These are phyloP conservation scores for Gymnopilus junonius DNA, from an alignment of 768 basidiomycete genomes.

Conservation along the genomic window DNA sequence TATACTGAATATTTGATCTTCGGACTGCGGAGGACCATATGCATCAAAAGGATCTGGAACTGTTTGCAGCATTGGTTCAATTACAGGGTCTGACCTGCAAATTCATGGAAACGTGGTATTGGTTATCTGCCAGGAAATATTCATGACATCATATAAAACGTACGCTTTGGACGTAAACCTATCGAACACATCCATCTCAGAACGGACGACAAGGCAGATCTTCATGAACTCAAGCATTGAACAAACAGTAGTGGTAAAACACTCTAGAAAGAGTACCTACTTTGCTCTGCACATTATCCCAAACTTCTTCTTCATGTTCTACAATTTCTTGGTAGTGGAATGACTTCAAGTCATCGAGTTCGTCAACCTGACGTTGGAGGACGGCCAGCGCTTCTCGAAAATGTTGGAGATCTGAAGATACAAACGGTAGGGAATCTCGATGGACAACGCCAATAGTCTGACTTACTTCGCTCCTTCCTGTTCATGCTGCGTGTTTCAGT, in stretches of 20 bases:
- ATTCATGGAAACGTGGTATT: conserved; percentile 10
- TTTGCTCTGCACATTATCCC: conserved; percentile 90
- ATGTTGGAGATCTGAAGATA: conserved; percentile 72
- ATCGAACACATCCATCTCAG: conserved; percentile 92
- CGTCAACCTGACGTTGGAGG: conserved; percentile 89
- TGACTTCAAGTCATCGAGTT: conserved; percentile 83
- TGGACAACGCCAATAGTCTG: not conserved
- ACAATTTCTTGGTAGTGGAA: conserved; percentile 88
- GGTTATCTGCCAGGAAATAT: not conserved
- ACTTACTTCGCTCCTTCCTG: conserved; percentile 82
- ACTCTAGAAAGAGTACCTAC: conserved; percentile 36
- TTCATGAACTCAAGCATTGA: conserved; percentile 27
- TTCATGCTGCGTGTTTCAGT: conserved; percentile 88
- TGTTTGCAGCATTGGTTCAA: conserved; percentile 89
- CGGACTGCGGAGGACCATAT: conserved; percentile 85
- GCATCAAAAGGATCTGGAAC: conserved; percentile 94
- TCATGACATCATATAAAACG: conserved; percentile 36
- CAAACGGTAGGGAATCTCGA: not conserved
- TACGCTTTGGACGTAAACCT: conserved; percentile 86
- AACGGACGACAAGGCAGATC: conserved; percentile 84
- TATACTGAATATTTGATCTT: conserved; percentile 93
- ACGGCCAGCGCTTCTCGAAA: conserved; percentile 84
- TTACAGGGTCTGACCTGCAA: conserved; percentile 79
- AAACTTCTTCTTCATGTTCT: conserved; percentile 94
- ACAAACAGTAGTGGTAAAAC: conserved; percentile 3